phyloP scores from a whole-genome alignment of 257 asterid genomes.

The Solanum chaucha region DNA sequence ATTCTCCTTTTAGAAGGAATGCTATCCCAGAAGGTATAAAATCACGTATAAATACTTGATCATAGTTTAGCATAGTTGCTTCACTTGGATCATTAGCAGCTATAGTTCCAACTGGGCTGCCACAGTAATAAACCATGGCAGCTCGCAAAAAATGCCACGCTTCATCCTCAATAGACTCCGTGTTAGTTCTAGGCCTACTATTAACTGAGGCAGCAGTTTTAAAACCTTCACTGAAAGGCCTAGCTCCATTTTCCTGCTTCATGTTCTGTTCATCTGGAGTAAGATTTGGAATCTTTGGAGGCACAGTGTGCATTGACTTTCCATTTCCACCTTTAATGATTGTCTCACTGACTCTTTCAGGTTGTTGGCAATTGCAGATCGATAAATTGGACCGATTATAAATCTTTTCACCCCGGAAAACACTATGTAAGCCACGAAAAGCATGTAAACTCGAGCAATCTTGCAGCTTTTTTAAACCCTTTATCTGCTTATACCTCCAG shows the following conservation, averaged over 20 bases:
- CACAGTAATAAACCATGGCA: slow-evolving; percentile 68
- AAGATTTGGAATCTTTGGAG: slow-evolving; percentile 10
- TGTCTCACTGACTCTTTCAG: slow-evolving; percentile 33
- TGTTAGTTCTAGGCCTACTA: slow-evolving; percentile 20
- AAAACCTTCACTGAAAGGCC: slow-evolving; percentile 17
- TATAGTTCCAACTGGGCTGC: slow-evolving; percentile 71
- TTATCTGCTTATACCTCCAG: slow-evolving; percentile 6
- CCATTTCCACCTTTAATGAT: slow-evolving; percentile 23
- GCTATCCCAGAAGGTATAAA: slow-evolving; percentile 87
- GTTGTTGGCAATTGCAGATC: slow-evolving; percentile 40
- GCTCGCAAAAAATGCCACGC: slow-evolving; percentile 74
- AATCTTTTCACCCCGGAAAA: slow-evolving; percentile 1
- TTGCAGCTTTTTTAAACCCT: slow-evolving; percentile 2
- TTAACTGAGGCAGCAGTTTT: slow-evolving; percentile 18
- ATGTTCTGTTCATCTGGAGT: slow-evolving; percentile 11
- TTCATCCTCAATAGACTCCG: slow-evolving; percentile 66
- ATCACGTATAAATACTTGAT: slow-evolving; percentile 87
- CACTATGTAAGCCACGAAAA: slow-evolving; percentile 1
- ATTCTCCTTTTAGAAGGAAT: slow-evolving; percentile 78
- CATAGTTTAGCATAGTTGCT: slow-evolving; percentile 63
- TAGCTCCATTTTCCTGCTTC: slow-evolving; percentile 21
- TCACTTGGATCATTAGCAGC: slow-evolving; percentile 90
- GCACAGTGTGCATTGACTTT: slow-evolving; percentile 23
- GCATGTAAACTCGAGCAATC: slow-evolving; percentile 8
- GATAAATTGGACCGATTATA: slow-evolving; percentile 13